Evolutionary conservation across 2,329 filamentous ascomycete species (phyloP).

Genomic region (Fusarium proliferatum): DNA sequence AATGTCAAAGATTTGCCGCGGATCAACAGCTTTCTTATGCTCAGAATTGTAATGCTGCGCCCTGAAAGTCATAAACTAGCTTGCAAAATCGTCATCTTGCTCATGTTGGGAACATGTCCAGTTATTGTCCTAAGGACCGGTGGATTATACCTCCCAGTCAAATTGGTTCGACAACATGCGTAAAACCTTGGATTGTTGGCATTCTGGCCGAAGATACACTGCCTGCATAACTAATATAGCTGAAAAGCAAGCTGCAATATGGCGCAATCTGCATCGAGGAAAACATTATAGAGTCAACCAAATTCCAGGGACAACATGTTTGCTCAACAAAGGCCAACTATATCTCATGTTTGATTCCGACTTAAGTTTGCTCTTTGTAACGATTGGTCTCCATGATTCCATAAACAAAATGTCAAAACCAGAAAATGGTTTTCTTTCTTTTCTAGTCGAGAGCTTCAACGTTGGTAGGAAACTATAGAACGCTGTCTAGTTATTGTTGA

Average conservation of each 20-base stretch:
- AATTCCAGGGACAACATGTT: neutral
- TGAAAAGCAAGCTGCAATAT: too few species aligned
- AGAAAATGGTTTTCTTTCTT: neutral
- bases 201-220: neutral
- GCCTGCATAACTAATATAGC: too few species aligned
- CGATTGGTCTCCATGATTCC: neutral
- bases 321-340: too few species aligned
- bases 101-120: neutral
- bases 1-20: too few species aligned
- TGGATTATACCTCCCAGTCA: too few species aligned
- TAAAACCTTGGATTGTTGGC: rapidly evolving
- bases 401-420: neutral
- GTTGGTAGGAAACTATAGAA: neutral
- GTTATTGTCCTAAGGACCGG: neutral
- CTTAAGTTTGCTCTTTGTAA: neutral
- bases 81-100: neutral
- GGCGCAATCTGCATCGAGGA: neutral
- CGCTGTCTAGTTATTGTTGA: neutral
- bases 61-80: neutral
- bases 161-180: rapidly evolving
- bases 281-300: neutral
- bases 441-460: neutral
- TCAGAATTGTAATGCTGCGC: rapidly evolving
- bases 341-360: too few species aligned
- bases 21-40: too few species aligned